Evolutionary conservation across 768 basidiomycete species (phyloP).

Genomic region (Panaeolus cyanescens): DNA sequence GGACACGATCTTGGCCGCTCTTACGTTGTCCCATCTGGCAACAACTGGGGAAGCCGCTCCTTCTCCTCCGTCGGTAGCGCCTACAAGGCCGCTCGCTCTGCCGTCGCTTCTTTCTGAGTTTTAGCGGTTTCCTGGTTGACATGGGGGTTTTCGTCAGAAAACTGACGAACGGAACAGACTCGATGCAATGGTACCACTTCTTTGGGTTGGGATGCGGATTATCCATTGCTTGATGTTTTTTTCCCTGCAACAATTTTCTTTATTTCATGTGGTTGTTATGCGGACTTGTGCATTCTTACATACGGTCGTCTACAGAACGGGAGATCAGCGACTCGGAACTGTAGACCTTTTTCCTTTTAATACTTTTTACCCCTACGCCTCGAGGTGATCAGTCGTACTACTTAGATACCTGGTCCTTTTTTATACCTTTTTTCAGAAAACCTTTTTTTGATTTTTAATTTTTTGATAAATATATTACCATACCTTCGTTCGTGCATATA

Average conservation of each 20-base stretch:
- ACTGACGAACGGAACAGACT: not conserved
- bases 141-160: not conserved
- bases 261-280: not conserved
- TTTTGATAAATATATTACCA: not conserved
- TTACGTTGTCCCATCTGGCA: slow-evolving; percentile 35
- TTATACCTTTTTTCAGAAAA: slow-evolving; percentile 1
- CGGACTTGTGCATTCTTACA: not conserved
- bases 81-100: slow-evolving; percentile 30
- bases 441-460: no score
- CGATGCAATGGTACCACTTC: not conserved
- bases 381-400: not conserved
- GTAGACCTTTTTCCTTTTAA: not conserved
- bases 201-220: not conserved
- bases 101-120: slow-evolving; percentile 21
- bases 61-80: slow-evolving; percentile 33
- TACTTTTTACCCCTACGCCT: not conserved
- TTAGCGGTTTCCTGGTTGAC: not conserved
- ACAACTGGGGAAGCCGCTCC: slow-evolving; percentile 39
- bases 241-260: not conserved
- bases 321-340: not conserved
- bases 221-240: not conserved
- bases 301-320: not conserved
- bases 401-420: not conserved
- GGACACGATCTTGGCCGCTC: slow-evolving; percentile 39
- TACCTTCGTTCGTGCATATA: no score